Conservation (phyloP, 2,329 filamentous ascomycete genomes). For the Zasmidium cellare region DNA sequence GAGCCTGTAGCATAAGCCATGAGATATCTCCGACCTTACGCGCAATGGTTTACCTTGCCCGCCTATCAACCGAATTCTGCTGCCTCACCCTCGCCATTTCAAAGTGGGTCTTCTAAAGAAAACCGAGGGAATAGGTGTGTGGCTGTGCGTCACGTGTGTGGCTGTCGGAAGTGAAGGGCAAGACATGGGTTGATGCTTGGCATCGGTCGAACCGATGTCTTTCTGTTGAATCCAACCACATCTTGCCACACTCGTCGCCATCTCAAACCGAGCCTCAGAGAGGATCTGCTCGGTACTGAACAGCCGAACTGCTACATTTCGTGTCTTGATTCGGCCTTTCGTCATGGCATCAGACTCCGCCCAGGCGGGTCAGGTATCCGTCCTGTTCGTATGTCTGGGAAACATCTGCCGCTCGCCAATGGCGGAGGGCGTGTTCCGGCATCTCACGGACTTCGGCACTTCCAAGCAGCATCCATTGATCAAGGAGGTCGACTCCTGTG, state of each 20-base stretch:
- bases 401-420: slow-evolving; percentile 94
- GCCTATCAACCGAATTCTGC: neutral
- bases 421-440: slow-evolving; percentile 90
- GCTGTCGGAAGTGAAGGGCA: neutral
- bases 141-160: neutral
- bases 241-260: neutral
- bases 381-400: slow-evolving; percentile 93
- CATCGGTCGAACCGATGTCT: neutral
- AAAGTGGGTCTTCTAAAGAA: too few relatives aligned
- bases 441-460: slow-evolving; percentile 61
- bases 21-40: neutral
- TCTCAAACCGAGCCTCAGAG: neutral
- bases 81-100: neutral
- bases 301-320: neutral
- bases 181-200: too few relatives aligned
- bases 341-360: slow-evolving; percentile 17
- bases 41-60: neutral
- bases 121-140: neutral
- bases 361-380: slow-evolving; percentile 54
- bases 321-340: neutral
- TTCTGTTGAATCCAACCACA: neutral
- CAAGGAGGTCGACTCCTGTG: slow-evolving; percentile 77
- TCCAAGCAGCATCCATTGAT: slow-evolving; percentile 52
- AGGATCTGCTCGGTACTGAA: neutral
- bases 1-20: neutral